Evolutionary conservation across 257 asterid genomes (phyloP).

Genomic region (Solanum ahanhuiri): DNA sequence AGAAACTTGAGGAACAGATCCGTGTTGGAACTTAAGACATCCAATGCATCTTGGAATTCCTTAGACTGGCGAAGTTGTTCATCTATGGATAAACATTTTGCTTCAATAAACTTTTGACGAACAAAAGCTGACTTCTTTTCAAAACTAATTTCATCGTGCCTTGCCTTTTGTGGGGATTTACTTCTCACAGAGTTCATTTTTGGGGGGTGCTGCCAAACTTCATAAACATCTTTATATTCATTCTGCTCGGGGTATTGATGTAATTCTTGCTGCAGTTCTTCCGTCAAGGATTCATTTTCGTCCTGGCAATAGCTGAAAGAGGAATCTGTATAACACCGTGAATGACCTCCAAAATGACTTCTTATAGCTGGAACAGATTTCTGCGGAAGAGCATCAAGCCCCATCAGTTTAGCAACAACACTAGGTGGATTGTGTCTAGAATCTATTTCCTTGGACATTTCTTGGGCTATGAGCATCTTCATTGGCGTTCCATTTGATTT

Average conservation of each 20-base stretch:
- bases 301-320: slow-evolving; percentile 58
- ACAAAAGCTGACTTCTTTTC: slow-evolving; percentile 71
- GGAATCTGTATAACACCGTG: slow-evolving; percentile 57
- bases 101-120: slow-evolving; percentile 87
- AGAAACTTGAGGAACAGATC: slow-evolving; percentile 79
- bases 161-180: slow-evolving; percentile 41
- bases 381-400: slow-evolving; percentile 26
- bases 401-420: slow-evolving; percentile 28
- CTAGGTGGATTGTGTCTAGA: slow-evolving; percentile 10
- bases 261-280: slow-evolving; percentile 13
- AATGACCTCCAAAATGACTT: slow-evolving; percentile 25
- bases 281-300: slow-evolving; percentile 35
- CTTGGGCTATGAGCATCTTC: slow-evolving; percentile 23
- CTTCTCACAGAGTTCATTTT: slow-evolving; percentile 22
- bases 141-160: slow-evolving; percentile 23
- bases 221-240: slow-evolving; percentile 55
- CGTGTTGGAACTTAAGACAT: slow-evolving; percentile 76
- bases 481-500: slow-evolving; percentile 16
- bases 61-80: slow-evolving; percentile 71
- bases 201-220: slow-evolving; percentile 48
- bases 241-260: slow-evolving; percentile 34
- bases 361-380: slow-evolving; percentile 1
- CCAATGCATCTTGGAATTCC: slow-evolving; percentile 84
- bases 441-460: slow-evolving; percentile 17
- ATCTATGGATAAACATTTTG: slow-evolving; percentile 73